phyloP scores from a whole-genome alignment of 805 yeast species.

The Ogataea thermomethanolica region DNA sequence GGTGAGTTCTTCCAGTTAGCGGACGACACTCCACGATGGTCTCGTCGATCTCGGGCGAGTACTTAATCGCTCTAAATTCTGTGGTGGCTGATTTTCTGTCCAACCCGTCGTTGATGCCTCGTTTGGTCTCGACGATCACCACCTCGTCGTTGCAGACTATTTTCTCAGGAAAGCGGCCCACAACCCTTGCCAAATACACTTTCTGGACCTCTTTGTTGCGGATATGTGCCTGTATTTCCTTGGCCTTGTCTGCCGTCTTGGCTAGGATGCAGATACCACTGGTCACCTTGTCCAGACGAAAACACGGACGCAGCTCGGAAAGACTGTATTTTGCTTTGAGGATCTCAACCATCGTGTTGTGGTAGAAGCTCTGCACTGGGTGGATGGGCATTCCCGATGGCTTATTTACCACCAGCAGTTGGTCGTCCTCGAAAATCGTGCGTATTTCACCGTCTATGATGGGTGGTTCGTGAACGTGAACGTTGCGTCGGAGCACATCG shows the following conservation, averaged over 20 bases:
- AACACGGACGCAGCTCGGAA: constrained; percentile 36
- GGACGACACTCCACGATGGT: constrained; percentile 49
- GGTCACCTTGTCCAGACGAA: constrained; percentile 51
- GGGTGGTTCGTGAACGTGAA: constrained; percentile 33
- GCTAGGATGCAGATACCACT: constrained; percentile 50
- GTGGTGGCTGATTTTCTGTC: constrained; percentile 22
- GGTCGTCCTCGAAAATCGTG: constrained; percentile 22
- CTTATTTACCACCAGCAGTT: constrained; percentile 43
- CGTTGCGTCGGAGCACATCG: constrained; percentile 26
- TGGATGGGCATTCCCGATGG: constrained; percentile 56
- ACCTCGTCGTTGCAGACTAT: constrained; percentile 38
- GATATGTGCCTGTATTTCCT: constrained; percentile 33
- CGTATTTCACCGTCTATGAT: constrained; percentile 15
- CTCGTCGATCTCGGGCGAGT: constrained; percentile 29
- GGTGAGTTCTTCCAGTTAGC: constrained; percentile 53
- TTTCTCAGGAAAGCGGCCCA: constrained; percentile 39
- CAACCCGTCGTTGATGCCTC: constrained; percentile 24
- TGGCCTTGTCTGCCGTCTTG: constrained; percentile 35
- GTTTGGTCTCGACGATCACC: constrained; percentile 30
- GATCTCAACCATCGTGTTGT: constrained; percentile 46
- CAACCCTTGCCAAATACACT: constrained; percentile 44
- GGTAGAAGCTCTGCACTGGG: constrained; percentile 45
- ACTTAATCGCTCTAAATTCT: constrained; percentile 28
- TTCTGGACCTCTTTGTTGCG: constrained; percentile 34
- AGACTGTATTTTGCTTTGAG: constrained; percentile 32